Base-by-base conservation (phyloP, 352 stramenopile genomes). In the Globisporangium solare region DNA sequence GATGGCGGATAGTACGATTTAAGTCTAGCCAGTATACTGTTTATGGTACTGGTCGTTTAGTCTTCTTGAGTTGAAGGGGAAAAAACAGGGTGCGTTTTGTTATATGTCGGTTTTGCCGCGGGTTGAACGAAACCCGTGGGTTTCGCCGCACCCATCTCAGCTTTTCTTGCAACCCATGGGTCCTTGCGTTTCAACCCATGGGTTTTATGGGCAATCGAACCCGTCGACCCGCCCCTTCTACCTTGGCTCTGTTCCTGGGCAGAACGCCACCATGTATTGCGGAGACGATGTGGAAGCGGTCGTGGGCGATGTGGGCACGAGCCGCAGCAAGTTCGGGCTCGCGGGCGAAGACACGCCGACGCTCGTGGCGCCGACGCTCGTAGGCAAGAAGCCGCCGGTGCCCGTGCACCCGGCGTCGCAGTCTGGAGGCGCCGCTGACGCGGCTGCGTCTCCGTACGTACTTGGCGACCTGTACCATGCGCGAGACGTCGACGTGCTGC, bases 221-320 rank as follows among this genome's bases (percentile, higher is more conserved):
- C 27, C 27, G 27, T 35, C 27, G 27, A 35, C 27, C 27, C 27
- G 7, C 27, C 27, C 7, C 27, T 35, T 7, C 27, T 27, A 35
- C 10, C 27, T 8, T 35, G 27, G 7, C 27, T 35, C 27, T 35
- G 10, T 3, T 35, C n/a, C n/a, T n/a, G n/a, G 27, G 27, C 27
- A 35, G 27, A 11, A 35, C 5, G 10, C 27, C 27, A 35, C 27
- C 27, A 98, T 98, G 94, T 98, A 98, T 74, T 98, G 94, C 69
- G 95, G 94, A 46, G 95, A 98, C 63, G 95, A 98, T 79, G 96
- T 97, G 48, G 94, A 97, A 60, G 94, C 95, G 2, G 92, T 98
- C 56, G 92, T 98, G 58, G 95, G 95, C 47, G 94, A 98, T 56
- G 84, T 98, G 15, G 94, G 92, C 58, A 90, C 85, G 47, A 79